Conservation (phyloP, 495 filamentous ascomycete genomes). For the Aspergillus ostianus region DNA sequence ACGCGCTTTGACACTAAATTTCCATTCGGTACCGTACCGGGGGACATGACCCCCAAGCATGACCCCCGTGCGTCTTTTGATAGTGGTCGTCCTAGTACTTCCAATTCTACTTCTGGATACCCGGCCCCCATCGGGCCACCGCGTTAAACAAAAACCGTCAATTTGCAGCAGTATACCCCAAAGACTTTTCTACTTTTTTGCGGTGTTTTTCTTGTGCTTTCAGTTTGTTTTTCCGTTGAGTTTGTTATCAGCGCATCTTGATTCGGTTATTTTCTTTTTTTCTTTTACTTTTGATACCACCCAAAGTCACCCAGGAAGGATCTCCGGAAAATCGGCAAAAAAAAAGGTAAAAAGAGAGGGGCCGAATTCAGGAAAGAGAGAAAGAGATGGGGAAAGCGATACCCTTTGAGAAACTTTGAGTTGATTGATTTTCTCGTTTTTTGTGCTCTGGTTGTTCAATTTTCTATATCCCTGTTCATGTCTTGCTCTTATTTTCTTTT, state of each 20-base stretch:
- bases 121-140: slow-evolving; percentile 84
- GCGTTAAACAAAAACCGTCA: slow-evolving; percentile 63
- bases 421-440: background rate
- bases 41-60: slow-evolving; percentile 80
- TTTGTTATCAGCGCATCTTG: slow-evolving; percentile 13
- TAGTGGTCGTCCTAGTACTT: slow-evolving; percentile 87
- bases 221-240: slow-evolving; percentile 10
- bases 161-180: slow-evolving; percentile 61
- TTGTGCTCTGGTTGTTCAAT: background rate
- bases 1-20: slow-evolving; percentile 60
- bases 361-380: background rate
- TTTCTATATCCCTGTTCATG: background rate
- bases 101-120: slow-evolving; percentile 95
- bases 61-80: slow-evolving; percentile 78
- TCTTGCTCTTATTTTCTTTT: background rate
- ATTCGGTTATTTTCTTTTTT: slow-evolving; percentile 21
- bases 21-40: slow-evolving; percentile 66
- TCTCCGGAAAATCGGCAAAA: background rate
- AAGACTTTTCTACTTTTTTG: slow-evolving; percentile 47
- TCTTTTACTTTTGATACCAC: slow-evolving; percentile 4
- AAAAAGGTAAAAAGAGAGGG: slow-evolving; percentile 4
- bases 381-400: slow-evolving; percentile 2
- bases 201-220: slow-evolving; percentile 26
- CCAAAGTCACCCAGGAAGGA: background rate
- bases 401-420: background rate